phyloP scores from a whole-genome alignment of 306 rosid genomes.

The Vigna unguiculata region DNA sequence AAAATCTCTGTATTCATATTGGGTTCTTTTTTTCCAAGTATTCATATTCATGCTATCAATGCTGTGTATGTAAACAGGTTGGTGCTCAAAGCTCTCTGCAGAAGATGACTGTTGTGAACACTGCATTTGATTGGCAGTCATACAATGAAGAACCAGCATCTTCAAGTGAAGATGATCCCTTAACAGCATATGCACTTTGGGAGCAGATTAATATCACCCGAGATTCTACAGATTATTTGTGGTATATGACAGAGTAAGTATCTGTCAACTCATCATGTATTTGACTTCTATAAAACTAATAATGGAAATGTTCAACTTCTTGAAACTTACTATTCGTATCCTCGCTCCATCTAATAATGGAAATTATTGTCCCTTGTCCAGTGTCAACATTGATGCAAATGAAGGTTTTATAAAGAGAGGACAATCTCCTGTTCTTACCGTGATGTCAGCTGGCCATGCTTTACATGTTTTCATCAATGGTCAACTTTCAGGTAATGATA shows the following conservation, averaged over 20 bases:
- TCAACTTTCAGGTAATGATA: slow-evolving; percentile 71
- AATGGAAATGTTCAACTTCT: slow-evolving; percentile 34
- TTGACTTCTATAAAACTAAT: neutral
- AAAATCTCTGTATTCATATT: neutral
- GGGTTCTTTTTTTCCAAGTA: neutral
- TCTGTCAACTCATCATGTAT: slow-evolving; percentile 22
- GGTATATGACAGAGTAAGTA: slow-evolving; percentile 99
- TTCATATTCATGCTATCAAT: slow-evolving; percentile 37
- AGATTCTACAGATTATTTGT: slow-evolving; percentile 88
- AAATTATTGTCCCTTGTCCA: slow-evolving; percentile 43
- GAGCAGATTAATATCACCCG: slow-evolving; percentile 82
- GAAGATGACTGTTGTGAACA: slow-evolving; percentile 64
- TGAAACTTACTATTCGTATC: slow-evolving; percentile 8
- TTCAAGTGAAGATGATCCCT: slow-evolving; percentile 54
- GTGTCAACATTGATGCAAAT: slow-evolving; percentile 72
- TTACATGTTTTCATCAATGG: slow-evolving; percentile 91
- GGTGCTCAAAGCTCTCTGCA: slow-evolving; percentile 56
- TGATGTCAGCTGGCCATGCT: slow-evolving; percentile 91
- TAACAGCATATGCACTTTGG: slow-evolving; percentile 62
- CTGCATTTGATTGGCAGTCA: slow-evolving; percentile 73
- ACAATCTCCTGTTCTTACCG: slow-evolving; percentile 71
- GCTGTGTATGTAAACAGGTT: slow-evolving; percentile 52
- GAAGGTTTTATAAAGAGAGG: slow-evolving; percentile 78
- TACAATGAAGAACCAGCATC: slow-evolving; percentile 79
- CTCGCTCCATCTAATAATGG: slow-evolving; percentile 30